Evolutionary conservation across 1,284 basidiomycete genomes (phyloP).

Genomic region (Anthracocystis setariae): DNA sequence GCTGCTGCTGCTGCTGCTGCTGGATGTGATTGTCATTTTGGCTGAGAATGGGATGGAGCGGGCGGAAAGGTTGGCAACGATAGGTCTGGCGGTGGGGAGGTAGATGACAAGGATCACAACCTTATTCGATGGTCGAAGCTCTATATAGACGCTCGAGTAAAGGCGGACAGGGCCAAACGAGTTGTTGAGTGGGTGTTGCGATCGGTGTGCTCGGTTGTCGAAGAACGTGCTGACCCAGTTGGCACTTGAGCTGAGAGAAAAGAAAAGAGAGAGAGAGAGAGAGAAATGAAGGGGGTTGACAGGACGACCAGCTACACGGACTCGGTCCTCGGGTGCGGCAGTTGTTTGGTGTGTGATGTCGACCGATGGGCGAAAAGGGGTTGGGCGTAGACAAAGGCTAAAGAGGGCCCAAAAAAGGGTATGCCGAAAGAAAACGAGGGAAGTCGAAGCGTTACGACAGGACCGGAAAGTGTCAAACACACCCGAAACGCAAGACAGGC

Average conservation of each 20-base stretch:
- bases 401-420: not conserved
- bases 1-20: not conserved
- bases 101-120: not conserved
- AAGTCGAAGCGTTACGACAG: not conserved
- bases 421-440: not conserved
- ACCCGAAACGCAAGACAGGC: not conserved
- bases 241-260: not conserved
- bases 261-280: not conserved
- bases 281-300: not conserved
- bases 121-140: not conserved
- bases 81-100: not conserved
- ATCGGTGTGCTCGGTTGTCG: not conserved
- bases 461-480: not conserved
- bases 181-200: not conserved
- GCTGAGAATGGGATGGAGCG: not conserved
- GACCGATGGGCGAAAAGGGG: not conserved
- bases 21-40: slow-evolving; percentile 12
- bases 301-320: slow-evolving; percentile 7
- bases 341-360: not conserved
- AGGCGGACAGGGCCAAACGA: too few relatives aligned
- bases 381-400: not conserved
- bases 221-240: not conserved
- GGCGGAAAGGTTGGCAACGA: not conserved
- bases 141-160: slow-evolving; percentile 1
- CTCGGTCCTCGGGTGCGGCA: slow-evolving; percentile 5